These are phyloP conservation scores for Brasilioporus rufonigricans DNA, from an alignment of 768 basidiomycete species.

Conservation along the genomic window DNA sequence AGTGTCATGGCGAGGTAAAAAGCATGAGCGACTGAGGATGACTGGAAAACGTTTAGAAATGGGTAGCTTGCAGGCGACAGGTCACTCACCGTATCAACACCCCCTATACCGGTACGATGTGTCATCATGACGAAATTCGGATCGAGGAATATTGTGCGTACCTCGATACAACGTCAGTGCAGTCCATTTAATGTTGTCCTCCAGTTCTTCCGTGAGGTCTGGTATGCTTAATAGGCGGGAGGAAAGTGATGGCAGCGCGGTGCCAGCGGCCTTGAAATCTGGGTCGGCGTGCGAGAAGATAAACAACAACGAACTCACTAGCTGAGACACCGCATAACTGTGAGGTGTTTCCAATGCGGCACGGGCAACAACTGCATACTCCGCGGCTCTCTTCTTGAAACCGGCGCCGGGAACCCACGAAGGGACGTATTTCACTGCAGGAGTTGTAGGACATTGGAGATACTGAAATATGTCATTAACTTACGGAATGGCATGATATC, in stretches of 20 bases:
- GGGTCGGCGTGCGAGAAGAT: not conserved
- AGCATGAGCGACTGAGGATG: slow-evolving; percentile 7
- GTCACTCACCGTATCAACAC: slow-evolving; percentile 24
- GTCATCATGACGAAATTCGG: not conserved
- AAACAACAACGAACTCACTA: slow-evolving; percentile 6
- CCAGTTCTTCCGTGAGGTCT: slow-evolving; percentile 9
- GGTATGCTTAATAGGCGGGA: slow-evolving; percentile 9
- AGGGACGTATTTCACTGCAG: slow-evolving; percentile 25
- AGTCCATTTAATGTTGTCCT: slow-evolving; percentile 20
- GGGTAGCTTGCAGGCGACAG: slow-evolving; percentile 16
- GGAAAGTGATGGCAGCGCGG: slow-evolving; percentile 13
- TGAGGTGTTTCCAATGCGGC: slow-evolving; percentile 12
- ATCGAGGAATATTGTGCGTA: not conserved
- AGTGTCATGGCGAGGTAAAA: slow-evolving; percentile 30
- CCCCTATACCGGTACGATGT: slow-evolving; percentile 10
- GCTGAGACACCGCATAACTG: slow-evolving; percentile 9
- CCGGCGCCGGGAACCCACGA: slow-evolving; percentile 22
- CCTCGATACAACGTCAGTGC: slow-evolving; percentile 12
- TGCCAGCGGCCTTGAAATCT: slow-evolving; percentile 13
- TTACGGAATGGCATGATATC: slow-evolving; percentile 20
- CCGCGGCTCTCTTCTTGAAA: slow-evolving; percentile 14
- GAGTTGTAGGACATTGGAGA: not conserved
- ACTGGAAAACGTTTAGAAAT: slow-evolving; percentile 5
- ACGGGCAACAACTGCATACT: slow-evolving; percentile 6
- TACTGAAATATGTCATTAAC: not conserved